Evolutionary conservation across 441 rosid genomes (phyloP), one percentile per base, ranked within the genome.

Genomic region (Pelargonium exstipulatum): DNA sequence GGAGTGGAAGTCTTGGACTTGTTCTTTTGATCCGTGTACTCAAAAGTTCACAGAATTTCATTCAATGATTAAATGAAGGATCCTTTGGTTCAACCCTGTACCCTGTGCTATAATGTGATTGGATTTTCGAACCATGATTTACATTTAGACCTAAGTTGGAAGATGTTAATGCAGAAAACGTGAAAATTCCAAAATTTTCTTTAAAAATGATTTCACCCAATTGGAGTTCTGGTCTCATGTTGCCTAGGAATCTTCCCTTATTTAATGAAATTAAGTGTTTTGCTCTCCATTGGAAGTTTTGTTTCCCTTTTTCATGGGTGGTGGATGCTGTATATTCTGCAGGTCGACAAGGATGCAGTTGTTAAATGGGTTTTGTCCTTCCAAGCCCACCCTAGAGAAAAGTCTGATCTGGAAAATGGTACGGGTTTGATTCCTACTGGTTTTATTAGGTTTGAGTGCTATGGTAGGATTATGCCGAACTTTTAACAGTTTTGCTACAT

Each of bases 301-400:
- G 26, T 57, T 57, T 57, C 9, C 62, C 62, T 18, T 57, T 24
- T 57, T 20, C n/a, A 9, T 10, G 62, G 29, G 32, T 57, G 8
- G 62, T 20, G 62, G 32, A 10, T 73, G 37, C 3, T 58, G 2
- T 18, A 8, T 20, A 10, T 79, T 58, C 17, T 68, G 22, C 77
- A 94, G 99, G 88, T 91, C 65, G 96, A 87, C 51, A 90, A 82
- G 78, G 82, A 83, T 67, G 83, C 66, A 0, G 89, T 90, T 79
- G 80, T 81, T 10, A 75, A 68, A 40, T 94, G 99, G 99, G 87
- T 94, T 75, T 81, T 94, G 64, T 94, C 99, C 5, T 86, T 91
- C 61, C 95, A 85, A 73, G 86, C 88, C 69, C 76, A 77, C 51
- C 95, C 92, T 29, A 68, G 78, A 62, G 80, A 78, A 76, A 64